Conservation (phyloP, 2,329 filamentous ascomycete species). For the Ophiocordyceps unilateralis region DNA sequence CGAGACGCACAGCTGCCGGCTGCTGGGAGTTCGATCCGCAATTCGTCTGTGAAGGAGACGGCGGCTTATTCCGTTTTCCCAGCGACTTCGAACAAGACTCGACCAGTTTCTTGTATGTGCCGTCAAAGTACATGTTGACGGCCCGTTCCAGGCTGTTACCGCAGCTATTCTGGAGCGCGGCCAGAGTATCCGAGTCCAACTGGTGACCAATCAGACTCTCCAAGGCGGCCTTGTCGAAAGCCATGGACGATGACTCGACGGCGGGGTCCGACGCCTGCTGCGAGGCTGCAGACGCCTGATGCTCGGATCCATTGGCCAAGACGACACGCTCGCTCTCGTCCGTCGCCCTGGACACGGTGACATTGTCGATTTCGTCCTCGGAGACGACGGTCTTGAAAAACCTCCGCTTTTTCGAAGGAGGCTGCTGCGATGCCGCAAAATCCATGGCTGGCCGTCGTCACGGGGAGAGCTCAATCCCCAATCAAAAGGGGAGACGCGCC, state of each 20-base stretch:
- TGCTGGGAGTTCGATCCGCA: constrained; percentile 1
- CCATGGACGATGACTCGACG: constrained; percentile 12
- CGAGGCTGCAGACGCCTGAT: constrained; percentile 1
- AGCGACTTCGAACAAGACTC: constrained; percentile 6
- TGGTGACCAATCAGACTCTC: constrained; percentile 42
- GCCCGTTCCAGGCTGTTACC: constrained; percentile 42
- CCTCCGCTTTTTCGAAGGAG: constrained; percentile 26
- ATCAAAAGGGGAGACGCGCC: constrained; percentile 21
- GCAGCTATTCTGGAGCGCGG: constrained; percentile 34
- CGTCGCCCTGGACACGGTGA: constrained; percentile 7
- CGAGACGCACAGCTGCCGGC: constrained; percentile 4
- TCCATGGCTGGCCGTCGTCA: constrained; percentile 17
- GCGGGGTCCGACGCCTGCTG: constrained; percentile 6
- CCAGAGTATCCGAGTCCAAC: constrained; percentile 29
- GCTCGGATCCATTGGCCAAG: constrained; percentile 5
- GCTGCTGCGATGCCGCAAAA: constrained; percentile 19
- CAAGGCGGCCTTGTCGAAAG: constrained; percentile 40
- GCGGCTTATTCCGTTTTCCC: background rate
- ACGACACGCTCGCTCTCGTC: constrained; percentile 3
- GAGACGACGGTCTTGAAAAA: constrained; percentile 18
- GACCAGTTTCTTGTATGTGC: constrained; percentile 40
- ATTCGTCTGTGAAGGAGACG: too few relatives aligned
- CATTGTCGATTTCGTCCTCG: constrained; percentile 5
- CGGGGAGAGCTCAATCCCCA: background rate
- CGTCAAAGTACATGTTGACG: constrained; percentile 54